Base-by-base conservation (phyloP, 2,329 filamentous ascomycete species). In the Dendryphion nanum region DNA sequence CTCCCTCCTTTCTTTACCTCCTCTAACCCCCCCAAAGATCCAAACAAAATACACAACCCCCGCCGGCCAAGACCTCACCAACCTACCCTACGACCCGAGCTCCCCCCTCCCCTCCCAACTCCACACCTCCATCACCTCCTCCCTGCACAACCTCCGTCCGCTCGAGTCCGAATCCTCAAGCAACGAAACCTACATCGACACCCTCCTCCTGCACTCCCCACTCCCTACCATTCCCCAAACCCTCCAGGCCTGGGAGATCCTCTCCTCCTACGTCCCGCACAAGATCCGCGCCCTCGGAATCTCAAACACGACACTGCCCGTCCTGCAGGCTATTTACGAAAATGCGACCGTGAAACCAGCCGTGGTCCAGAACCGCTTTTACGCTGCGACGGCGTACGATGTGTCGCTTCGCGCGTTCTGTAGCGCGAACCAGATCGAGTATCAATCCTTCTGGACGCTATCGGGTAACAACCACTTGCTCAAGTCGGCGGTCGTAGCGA, bases 21-120 rank as follows among this genome's bases (percentile, higher is more conserved):
- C 23, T 26, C 23, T 8, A 8, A 26, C n/a, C n/a, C 23, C n/a
- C 23, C 8, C 8, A 26, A 13, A 85, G 79, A 72, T 90, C 30
- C 87, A 94, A 75, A 90, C 87, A n/a, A 93, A 91, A 63, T 93
- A 84, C 68, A 88, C 85, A 1, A 75, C 83, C 0, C 63, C 79
- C 4, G 64, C 65, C 13, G 81, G 79, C 17, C 85, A 90, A 59
- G 78, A 83, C 53, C 54, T 64, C 16, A 63, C 66, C 28, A 73
- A 79, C 33, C 72, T 81, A 65, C 84, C 85, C 0, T 88, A 88
- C 61, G 72, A 83, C 51, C 63, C 77, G 1, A 57, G 69, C 2
- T 72, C 75, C 8, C 72, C 81, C 2, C 64, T 89, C 18, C 70
- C 71, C 12, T 73, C 82, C 14, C 83, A 90, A 63, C 77, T 90